Conservation (phyloP, 2,329 filamentous ascomycete genomes). For the Fusarium sacchari region DNA sequence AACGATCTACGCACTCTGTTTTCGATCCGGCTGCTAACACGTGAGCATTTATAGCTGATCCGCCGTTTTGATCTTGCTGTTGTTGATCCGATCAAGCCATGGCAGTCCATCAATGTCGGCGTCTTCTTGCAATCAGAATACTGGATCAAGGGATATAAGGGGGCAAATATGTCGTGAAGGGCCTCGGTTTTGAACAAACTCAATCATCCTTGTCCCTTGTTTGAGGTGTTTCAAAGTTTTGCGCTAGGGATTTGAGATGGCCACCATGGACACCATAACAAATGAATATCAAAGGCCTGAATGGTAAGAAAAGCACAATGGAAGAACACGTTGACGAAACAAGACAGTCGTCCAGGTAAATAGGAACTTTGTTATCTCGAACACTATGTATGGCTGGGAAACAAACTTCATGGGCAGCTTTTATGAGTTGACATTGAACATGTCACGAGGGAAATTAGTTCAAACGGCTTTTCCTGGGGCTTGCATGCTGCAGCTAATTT, state of each 20-base stretch:
- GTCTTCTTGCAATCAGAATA: background rate
- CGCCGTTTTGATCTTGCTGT: background rate
- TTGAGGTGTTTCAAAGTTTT: background rate
- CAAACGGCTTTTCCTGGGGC: accelerated
- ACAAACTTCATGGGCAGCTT: background rate
- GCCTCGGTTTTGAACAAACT: background rate
- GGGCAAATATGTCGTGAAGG: accelerated
- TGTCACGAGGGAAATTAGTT: background rate
- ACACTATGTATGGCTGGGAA: background rate
- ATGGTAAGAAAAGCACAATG: background rate
- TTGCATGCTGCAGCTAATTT: background rate
- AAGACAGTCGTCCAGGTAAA: accelerated
- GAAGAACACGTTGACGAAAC: accelerated
- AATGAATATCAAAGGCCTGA: background rate
- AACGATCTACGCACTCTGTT: no score
- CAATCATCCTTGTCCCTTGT: no score
- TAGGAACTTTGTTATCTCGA: accelerated
- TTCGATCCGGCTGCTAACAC: accelerated
- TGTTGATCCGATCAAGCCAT: background rate
- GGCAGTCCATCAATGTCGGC: background rate
- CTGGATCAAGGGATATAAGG: background rate
- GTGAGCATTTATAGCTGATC: background rate
- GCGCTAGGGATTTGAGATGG: background rate
- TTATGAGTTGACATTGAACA: background rate
- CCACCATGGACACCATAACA: accelerated